Evolutionary conservation across 2,329 filamentous ascomycete genomes (phyloP), one percentile per base, ranked within the genome.

Genomic region (Arthroderma uncinatum): DNA sequence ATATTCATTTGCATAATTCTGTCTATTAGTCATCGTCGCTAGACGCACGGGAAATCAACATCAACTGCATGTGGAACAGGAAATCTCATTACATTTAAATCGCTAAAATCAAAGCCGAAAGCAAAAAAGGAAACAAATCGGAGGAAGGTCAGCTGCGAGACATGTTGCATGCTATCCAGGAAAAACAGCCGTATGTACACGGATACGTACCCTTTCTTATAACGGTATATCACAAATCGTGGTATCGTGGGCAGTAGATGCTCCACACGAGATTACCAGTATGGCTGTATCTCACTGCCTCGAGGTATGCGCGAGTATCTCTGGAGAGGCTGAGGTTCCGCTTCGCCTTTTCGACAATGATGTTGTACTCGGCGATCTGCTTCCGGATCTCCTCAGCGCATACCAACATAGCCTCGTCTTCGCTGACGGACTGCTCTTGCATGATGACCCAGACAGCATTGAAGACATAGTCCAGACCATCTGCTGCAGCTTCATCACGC

Each of bases 371-470:
- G 12, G 57, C 54, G 25, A 65, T 50, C n/a, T 65, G 52, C 21
- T 65, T 57, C 42, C 62, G 63, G 36, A 71, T 69, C 33, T 61
- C 58, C 5, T 60, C 23, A 16, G 57, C 34, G 50, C 63, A 66
- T 28, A 68, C 54, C 7, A 56, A 52, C 48, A 66, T 66, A 0
- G 71, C 71, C 44, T 67, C 62, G 7, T 62, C 60, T 56, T 67
- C 64, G 3, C 54, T 57, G 30, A 68, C 60, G 1, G 56, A 58
- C 33, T 64, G 62, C 62, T 75, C 70, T 42, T 61, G 60, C 71
- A 74, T 74, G 28, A 74, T 61, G 25, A 74, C 68, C 68, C 67
- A 74, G 25, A 75, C 62, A 2, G 68, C 70, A 54, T 76, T 76
- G 44, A 48, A 48, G 12, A 48, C 44, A 16, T 48, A 48, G 23